Evolutionary conservation across 2,329 filamentous ascomycete species (phyloP).

Genomic region (Aspergillus udagawae): DNA sequence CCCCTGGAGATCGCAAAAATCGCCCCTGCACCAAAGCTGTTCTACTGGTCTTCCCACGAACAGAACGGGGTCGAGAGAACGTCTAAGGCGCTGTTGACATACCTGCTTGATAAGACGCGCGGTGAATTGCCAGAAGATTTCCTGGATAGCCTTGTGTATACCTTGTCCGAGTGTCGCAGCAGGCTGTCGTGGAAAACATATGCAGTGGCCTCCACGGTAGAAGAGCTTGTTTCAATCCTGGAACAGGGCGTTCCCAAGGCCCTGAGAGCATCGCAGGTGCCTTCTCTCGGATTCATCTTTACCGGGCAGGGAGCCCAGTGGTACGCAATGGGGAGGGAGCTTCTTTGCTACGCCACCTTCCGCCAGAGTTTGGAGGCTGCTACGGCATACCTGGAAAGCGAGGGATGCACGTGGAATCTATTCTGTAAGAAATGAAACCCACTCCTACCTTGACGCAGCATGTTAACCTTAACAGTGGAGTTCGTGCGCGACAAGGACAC

Average conservation of each 20-base stretch:
- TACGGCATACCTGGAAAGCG: neutral
- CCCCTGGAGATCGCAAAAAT: no score
- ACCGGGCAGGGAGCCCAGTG: constrained; percentile 21
- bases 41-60: no score
- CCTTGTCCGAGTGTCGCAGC: constrained; percentile 6
- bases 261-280: neutral
- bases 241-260: neutral
- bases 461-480: neutral
- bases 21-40: no score
- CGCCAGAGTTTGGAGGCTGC: neutral
- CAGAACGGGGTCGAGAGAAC: no score
- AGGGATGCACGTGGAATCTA: no score
- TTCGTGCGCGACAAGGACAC: neutral
- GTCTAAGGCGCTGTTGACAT: no score
- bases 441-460: no score
- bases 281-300: constrained; percentile 14
- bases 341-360: neutral
- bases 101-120: no score
- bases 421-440: no score
- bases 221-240: neutral
- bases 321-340: constrained; percentile 14
- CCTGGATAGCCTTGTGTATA: constrained; percentile 6
- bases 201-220: neutral
- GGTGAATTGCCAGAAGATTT: no score
- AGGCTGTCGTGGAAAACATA: constrained; percentile 8